These are phyloP conservation scores for Penicillium subrubescens DNA, from an alignment of 495 filamentous ascomycete genomes.

Conservation along the genomic window DNA sequence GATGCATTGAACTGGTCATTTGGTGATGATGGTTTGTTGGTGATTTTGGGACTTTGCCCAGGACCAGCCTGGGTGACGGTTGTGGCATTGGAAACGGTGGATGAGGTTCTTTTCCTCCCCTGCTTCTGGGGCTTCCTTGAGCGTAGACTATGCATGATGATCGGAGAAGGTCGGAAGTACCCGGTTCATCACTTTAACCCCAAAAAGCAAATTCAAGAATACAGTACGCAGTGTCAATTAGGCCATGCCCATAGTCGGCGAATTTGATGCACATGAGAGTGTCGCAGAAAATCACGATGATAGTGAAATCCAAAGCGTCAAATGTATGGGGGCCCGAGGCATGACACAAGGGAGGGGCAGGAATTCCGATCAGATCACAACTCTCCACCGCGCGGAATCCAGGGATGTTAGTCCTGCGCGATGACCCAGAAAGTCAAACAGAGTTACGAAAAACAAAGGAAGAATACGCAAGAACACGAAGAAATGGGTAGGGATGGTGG, in stretches of 20 bases:
- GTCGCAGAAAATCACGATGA: constrained; percentile 4
- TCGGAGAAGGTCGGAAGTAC: constrained; percentile 18
- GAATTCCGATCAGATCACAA: constrained; percentile 24
- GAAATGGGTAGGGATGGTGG: not conserved
- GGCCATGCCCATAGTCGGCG: constrained; percentile 21
- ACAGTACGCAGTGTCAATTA: constrained; percentile 6
- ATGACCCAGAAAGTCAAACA: not conserved
- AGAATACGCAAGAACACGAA: not conserved
- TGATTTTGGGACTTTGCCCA: constrained; percentile 24
- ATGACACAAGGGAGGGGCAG: constrained; percentile 27
- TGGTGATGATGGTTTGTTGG: constrained; percentile 12
- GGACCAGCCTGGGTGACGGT: constrained; percentile 27
- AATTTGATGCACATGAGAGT: constrained; percentile 23
- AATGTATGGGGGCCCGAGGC: constrained; percentile 20
- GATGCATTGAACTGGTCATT: constrained; percentile 18
- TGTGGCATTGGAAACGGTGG: constrained; percentile 29
- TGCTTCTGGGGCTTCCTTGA: constrained; percentile 39
- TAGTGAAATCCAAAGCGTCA: constrained; percentile 15
- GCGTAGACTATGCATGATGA: constrained; percentile 34
- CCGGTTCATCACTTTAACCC: constrained; percentile 17
- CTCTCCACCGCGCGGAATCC: constrained; percentile 22
- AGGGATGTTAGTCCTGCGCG: constrained; percentile 22
- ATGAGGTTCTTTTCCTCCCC: constrained; percentile 32
- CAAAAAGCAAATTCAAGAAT: constrained; percentile 12
- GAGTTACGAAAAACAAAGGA: not conserved